Evolutionary conservation across 1,284 basidiomycete species (phyloP).

Genomic region (Leccinum cinnamomeum): DNA sequence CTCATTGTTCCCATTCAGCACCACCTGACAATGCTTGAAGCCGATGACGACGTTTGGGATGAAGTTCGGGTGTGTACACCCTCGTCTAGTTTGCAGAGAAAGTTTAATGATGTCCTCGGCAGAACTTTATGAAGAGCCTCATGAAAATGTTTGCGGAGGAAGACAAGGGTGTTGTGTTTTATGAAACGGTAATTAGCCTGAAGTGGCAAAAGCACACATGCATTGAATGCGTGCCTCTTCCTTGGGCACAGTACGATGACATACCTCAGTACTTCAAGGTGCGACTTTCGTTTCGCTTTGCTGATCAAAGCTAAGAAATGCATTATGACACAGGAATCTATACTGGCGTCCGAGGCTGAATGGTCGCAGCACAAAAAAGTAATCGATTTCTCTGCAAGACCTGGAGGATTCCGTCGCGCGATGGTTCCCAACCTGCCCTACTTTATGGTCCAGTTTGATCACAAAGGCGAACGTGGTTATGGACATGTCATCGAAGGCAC

Average conservation of each 20-base stretch:
- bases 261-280: constrained; percentile 94
- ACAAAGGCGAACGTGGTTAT: constrained; percentile 96
- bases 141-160: constrained; percentile 92
- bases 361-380: constrained; percentile 98
- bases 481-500: constrained; percentile 96
- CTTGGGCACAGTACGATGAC: constrained; percentile 80
- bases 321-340: constrained; percentile 69
- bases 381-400: constrained; percentile 87
- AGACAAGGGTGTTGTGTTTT: constrained; percentile 90
- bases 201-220: constrained; percentile 88
- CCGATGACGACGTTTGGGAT: constrained; percentile 98
- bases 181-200: constrained; percentile 86
- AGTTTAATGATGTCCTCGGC: constrained; percentile 1
- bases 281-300: constrained; percentile 15
- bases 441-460: constrained; percentile 98
- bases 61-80: constrained; percentile 73
- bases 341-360: constrained; percentile 88
- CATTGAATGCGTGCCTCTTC: constrained; percentile 91
- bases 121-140: constrained; percentile 99
- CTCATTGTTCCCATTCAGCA: constrained; percentile 96
- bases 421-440: constrained; percentile 98
- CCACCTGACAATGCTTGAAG: constrained; percentile 87
- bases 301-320: constrained; percentile 1
- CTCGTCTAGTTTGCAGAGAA: neutral
- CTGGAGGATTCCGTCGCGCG: constrained; percentile 86